Evolutionary conservation across 352 stramenopile species (phyloP), one percentile per base, ranked within the genome.

Genomic region (Pilasporangium apinafurcum): DNA sequence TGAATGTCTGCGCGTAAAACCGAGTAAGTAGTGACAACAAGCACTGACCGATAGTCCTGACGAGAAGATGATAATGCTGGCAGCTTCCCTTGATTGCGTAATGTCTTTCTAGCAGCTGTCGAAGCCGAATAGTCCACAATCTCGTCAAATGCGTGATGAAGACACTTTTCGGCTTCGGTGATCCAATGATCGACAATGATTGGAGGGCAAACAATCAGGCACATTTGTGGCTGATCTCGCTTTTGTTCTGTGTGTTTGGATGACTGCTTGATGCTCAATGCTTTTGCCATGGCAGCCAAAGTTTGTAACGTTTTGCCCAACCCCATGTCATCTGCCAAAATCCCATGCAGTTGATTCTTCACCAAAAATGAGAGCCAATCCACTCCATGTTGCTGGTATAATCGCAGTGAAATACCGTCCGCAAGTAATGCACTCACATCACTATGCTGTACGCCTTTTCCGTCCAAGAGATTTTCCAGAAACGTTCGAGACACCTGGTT

Each of bases 161-260:
- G 89, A 36, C 89, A 95, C n/a, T 78, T 78, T 13, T 71, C 40
- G n/a, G 89, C 79, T 63, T 98, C 94, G 6, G 73, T 56, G 4
- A 96, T 69, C 96, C 96, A 99, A 62, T 99, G 96, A 29, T 90
- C 69, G 39, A 96, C 77, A 27, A 99, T 72, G 43, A 95, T 95
- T 13, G 92, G 82, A 2, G 96, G 96, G 58, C 94, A 98, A 13
- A 99, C 82, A 32, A 99, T 58, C 4, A 99, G 56, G 14, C 59
- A 71, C 26, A 53, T 50, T 28, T 32, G 5, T 51, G 13, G 0
- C 21, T 14, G n/a, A n/a, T n/a, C n/a, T n/a, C n/a, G n/a, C n/a
- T n/a, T n/a, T n/a, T n/a, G n/a, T n/a, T n/a, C n/a, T n/a, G n/a
- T n/a, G n/a, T n/a, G n/a, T n/a, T n/a, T n/a, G n/a, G n/a, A n/a